A percentile compares a stretch with the other conserved stretches of the same genome.
phyloP scores from a whole-genome alignment of 1,139 yeast genomes.

The Zygoascus meyerae region DNA sequence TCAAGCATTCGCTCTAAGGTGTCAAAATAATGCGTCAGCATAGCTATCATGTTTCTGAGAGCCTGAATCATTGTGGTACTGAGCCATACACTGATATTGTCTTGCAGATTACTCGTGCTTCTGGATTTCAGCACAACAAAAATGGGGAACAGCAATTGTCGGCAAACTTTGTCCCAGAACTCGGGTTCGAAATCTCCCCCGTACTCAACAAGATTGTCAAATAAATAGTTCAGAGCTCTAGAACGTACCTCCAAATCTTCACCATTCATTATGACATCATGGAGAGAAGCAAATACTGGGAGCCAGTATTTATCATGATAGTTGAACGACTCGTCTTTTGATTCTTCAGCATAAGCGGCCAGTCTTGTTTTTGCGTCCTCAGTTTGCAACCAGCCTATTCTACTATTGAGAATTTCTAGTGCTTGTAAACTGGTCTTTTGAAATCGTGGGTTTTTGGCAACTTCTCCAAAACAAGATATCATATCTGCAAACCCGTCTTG shows the following conservation, averaged over 20 bases:
- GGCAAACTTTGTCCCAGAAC: slow-evolving; percentile 81
- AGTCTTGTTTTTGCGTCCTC: neutral
- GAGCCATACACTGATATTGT: slow-evolving; percentile 89
- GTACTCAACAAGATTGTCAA: slow-evolving; percentile 71
- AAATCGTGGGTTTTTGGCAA: slow-evolving; percentile 77
- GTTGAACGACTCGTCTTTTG: slow-evolving; percentile 16
- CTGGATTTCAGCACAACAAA: slow-evolving; percentile 73
- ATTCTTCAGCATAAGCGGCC: slow-evolving; percentile 18
- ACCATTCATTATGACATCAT: slow-evolving; percentile 87
- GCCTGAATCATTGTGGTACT: slow-evolving; percentile 97
- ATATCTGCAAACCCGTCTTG: slow-evolving; percentile 74
- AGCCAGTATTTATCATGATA: slow-evolving; percentile 47
- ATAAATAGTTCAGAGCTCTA: slow-evolving; percentile 73
- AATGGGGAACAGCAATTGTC: slow-evolving; percentile 79
- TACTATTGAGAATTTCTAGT: slow-evolving; percentile 62
- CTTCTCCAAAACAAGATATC: slow-evolving; percentile 69
- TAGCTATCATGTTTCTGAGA: slow-evolving; percentile 75
- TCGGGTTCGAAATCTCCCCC: slow-evolving; percentile 68
- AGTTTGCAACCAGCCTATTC: slow-evolving; percentile 46
- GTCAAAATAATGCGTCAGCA: slow-evolving; percentile 75
- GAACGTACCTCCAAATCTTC: slow-evolving; percentile 93
- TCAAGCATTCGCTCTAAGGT: slow-evolving; percentile 66
- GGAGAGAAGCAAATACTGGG: slow-evolving; percentile 79
- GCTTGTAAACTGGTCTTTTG: slow-evolving; percentile 79
- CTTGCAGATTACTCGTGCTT: slow-evolving; percentile 67